Conservation (phyloP, 371 early-diverging fungal species). For the Phascolomyces articulosus region DNA sequence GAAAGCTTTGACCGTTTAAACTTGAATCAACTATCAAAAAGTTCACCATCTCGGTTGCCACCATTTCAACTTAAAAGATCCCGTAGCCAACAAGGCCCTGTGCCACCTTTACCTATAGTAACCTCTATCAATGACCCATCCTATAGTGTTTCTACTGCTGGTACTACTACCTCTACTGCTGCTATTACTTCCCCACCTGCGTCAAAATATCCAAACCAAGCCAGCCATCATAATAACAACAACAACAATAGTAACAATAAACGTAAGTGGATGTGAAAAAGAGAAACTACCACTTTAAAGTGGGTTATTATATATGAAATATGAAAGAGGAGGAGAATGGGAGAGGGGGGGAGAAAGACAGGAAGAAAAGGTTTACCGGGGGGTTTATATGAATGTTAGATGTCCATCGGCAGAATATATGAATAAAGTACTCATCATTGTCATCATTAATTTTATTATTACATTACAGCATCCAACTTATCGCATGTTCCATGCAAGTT, state of each 20-base stretch:
- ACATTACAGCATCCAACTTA: slow-evolving; percentile 36
- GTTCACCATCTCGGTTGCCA: slow-evolving; percentile 23
- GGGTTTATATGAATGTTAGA: too few species aligned
- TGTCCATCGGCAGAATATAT: too few species aligned
- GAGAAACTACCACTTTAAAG: too few species aligned
- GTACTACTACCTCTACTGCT: neutral
- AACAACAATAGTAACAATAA: slow-evolving; percentile 11
- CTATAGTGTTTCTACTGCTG: neutral
- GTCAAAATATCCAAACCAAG: slow-evolving; percentile 3
- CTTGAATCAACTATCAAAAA: slow-evolving; percentile 21
- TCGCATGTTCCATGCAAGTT: slow-evolving; percentile 85
- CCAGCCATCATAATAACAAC: slow-evolving; percentile 5
- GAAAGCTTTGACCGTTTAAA: slow-evolving; percentile 21
- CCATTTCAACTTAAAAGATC: slow-evolving; percentile 23
- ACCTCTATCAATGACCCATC: neutral
- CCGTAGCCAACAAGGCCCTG: slow-evolving; percentile 22
- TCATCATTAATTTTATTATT: neutral
- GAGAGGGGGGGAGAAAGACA: neutral
- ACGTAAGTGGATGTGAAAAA: too few species aligned
- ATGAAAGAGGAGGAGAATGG: neutral
- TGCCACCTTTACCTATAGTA: slow-evolving; percentile 9
- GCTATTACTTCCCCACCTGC: slow-evolving; percentile 5
- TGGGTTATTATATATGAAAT: too few species aligned
- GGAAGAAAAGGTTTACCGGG: too few species aligned
- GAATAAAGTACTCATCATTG: neutral